Percentiles rank a stretch among this genome's conserved stretches.
Evolutionary conservation across 148 eudicot genomes (phyloP).

Genomic region (Diospyros kaki): DNA sequence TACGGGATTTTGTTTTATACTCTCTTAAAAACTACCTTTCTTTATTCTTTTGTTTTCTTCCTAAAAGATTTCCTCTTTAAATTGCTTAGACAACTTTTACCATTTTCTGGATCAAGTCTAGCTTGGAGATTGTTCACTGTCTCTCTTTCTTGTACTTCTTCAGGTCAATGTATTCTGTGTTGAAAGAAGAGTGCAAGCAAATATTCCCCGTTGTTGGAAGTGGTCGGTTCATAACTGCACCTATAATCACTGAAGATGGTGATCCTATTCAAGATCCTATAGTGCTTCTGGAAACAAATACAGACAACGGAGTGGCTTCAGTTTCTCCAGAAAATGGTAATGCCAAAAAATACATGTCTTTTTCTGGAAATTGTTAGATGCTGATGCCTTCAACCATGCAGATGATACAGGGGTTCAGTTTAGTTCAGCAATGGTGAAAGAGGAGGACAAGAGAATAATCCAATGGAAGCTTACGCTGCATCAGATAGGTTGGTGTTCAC

Average conservation of each 20-base stretch:
- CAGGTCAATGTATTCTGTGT: slow-evolving; percentile 60
- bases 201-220: slow-evolving; percentile 85
- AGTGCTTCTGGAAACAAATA: slow-evolving; percentile 55
- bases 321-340: slow-evolving; percentile 30
- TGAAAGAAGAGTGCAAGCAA: slow-evolving; percentile 67
- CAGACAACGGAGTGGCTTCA: slow-evolving; percentile 16
- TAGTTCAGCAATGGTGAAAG: slow-evolving; percentile 6
- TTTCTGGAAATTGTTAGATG: not conserved
- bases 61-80: not conserved
- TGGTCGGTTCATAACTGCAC: slow-evolving; percentile 78
- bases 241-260: slow-evolving; percentile 66
- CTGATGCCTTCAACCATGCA: slow-evolving; percentile 6
- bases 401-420: not conserved
- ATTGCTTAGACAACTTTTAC: not conserved
- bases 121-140: not conserved
- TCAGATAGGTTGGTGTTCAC: slow-evolving; percentile 74
- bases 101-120: not conserved
- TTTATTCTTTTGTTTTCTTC: not conserved
- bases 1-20: no score
- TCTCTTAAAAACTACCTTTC: not conserved
- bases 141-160: slow-evolving; percentile 12
- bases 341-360: slow-evolving; percentile 9
- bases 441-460: slow-evolving; percentile 51
- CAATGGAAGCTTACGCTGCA: slow-evolving; percentile 87
- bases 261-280: slow-evolving; percentile 71